These are phyloP conservation scores for Dichotomopilus funicola DNA, from an alignment of 2,329 filamentous ascomycete genomes.

Conservation along the genomic window DNA sequence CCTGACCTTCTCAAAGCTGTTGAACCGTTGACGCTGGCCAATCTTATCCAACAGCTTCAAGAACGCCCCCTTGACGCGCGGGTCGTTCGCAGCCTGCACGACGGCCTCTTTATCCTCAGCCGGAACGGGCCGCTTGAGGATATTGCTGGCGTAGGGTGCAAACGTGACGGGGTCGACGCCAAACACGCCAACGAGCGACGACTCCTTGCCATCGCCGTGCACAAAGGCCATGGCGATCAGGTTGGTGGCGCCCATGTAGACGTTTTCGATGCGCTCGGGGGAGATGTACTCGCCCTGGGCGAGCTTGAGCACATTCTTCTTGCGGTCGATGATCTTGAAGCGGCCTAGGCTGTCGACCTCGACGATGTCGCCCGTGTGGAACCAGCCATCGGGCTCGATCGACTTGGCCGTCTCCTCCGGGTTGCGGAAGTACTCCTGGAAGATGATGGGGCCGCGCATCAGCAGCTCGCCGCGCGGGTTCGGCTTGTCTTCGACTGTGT, in stretches of 20 bases:
- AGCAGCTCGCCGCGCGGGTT: conserved; percentile 85
- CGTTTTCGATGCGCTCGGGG: conserved; percentile 93
- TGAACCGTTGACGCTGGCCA: conserved; percentile 79
- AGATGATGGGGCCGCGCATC: conserved; percentile 71
- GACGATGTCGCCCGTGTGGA: conserved; percentile 90
- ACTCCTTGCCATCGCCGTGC: conserved; percentile 81
- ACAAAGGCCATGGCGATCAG: conserved; percentile 78
- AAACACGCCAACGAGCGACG: conserved; percentile 77
- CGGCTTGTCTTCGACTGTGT: conserved; percentile 79
- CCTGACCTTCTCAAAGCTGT: conserved; percentile 79
- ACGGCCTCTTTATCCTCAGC: conserved; percentile 61
- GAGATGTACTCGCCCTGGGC: conserved; percentile 97
- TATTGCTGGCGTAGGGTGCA: conserved; percentile 69
- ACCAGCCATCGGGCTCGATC: conserved; percentile 87
- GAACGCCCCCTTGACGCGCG: conserved; percentile 66
- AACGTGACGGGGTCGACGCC: conserved; percentile 82
- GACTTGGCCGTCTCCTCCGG: conserved; percentile 77
- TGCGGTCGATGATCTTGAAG: conserved; percentile 88
- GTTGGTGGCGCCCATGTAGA: conserved; percentile 75
- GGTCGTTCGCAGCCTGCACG: conserved; percentile 58
- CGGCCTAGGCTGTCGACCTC: conserved; percentile 78
- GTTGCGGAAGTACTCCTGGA: conserved; percentile 86
- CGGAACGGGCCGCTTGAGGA: conserved; percentile 61
- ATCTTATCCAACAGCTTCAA: conserved; percentile 72
- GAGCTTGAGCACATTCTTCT: conserved; percentile 99